Conservation (phyloP, 495 filamentous ascomycete species). For the Penicillium silybi region DNA sequence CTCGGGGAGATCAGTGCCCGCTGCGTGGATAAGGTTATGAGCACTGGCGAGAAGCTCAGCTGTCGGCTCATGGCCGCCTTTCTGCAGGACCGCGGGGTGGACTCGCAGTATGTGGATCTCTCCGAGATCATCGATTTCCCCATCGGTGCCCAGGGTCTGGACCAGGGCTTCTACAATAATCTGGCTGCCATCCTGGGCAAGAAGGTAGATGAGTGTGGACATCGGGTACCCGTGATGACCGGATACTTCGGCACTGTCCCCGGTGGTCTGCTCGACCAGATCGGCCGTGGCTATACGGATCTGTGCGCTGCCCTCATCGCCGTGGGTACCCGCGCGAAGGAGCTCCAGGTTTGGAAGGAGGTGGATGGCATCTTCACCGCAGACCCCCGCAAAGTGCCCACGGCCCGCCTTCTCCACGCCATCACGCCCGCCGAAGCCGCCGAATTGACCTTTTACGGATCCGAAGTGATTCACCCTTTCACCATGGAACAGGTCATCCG, state of each 20-base stretch:
- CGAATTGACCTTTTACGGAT: conserved; percentile 89
- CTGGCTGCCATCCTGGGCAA: conserved; percentile 61
- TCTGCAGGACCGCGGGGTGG: conserved; percentile 69
- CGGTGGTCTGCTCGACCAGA: conserved; percentile 69
- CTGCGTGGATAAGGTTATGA: conserved; percentile 85
- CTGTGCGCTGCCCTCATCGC: conserved; percentile 80
- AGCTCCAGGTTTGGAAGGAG: conserved; percentile 92
- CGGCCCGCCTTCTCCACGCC: conserved; percentile 66
- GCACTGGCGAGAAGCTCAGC: conserved; percentile 89
- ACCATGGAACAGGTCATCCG: conserved; percentile 98
- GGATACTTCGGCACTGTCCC: conserved; percentile 89
- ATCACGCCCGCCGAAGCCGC: conserved; percentile 88
- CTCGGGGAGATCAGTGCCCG: conserved; percentile 71
- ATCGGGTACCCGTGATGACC: conserved; percentile 71
- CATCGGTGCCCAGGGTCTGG: conserved; percentile 55
- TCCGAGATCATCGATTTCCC: conserved; percentile 67
- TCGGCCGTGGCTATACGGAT: conserved; percentile 87
- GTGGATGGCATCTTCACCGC: conserved; percentile 90
- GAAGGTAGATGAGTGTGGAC: conserved; percentile 64
- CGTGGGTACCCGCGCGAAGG: conserved; percentile 69
- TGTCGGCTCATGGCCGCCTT: conserved; percentile 82
- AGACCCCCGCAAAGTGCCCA: conserved; percentile 83
- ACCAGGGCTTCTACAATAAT: conserved; percentile 74
- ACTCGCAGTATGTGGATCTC: conserved; percentile 83
- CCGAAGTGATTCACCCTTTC: conserved; percentile 94